Evolutionary conservation across 2,329 filamentous ascomycete genomes (phyloP).

Genomic region (Neoarthrinium moseri): DNA sequence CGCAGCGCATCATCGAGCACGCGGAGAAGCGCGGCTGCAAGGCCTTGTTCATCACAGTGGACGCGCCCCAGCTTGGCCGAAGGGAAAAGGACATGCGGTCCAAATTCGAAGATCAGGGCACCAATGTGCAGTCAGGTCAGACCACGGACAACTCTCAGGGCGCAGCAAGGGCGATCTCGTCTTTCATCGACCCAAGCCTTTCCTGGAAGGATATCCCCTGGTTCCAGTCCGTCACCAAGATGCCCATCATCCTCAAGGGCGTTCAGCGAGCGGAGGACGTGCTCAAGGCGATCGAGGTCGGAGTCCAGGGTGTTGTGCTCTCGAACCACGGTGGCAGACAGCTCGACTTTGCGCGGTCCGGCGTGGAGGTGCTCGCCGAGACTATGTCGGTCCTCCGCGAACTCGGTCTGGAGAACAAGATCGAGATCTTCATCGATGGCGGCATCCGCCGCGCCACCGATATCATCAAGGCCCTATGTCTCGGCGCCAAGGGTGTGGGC

Average conservation of each 20-base stretch:
- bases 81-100: constrained; percentile 97
- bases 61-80: constrained; percentile 91
- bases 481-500: constrained; percentile 88
- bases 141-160: constrained; percentile 85
- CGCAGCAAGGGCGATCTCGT: constrained; percentile 90
- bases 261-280: constrained; percentile 96
- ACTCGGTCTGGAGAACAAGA: constrained; percentile 68
- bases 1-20: constrained; percentile 84
- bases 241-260: constrained; percentile 96
- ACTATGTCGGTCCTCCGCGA: constrained; percentile 84
- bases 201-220: constrained; percentile 93
- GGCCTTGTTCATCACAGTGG: constrained; percentile 96
- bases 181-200: constrained; percentile 93
- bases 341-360: constrained; percentile 86
- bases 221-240: constrained; percentile 86
- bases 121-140: constrained; percentile 75
- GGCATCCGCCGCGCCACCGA: constrained; percentile 89
- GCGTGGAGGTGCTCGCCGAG: constrained; percentile 87
- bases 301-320: constrained; percentile 86
- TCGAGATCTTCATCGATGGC: constrained; percentile 90
- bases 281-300: constrained; percentile 76
- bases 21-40: constrained; percentile 91
- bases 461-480: constrained; percentile 90
- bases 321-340: constrained; percentile 96
- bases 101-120: constrained; percentile 84